phyloP scores from a whole-genome alignment of 148 eudicot species.

The Simmondsia chinensis region DNA sequence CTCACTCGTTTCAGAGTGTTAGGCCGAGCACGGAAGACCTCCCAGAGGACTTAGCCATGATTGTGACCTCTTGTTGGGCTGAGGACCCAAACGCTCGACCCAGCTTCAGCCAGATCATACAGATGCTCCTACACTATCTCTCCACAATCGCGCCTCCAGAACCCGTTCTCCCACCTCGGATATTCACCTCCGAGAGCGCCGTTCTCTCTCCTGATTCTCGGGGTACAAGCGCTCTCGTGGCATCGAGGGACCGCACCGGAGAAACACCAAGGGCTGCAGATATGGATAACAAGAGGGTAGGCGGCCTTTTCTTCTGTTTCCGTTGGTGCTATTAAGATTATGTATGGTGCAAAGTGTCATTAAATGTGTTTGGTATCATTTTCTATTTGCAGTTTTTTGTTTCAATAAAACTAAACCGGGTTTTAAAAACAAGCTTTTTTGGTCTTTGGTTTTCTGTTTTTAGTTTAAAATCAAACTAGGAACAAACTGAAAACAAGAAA shows the following conservation, averaged over 20 bases:
- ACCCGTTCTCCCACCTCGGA: conserved; percentile 49
- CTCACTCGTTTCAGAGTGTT: conserved; percentile 28
- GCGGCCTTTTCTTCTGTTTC: conserved; percentile 39
- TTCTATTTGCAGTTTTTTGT: no score
- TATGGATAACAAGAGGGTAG: conserved; percentile 36
- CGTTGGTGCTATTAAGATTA: conserved; percentile 31
- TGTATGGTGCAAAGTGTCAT: no score
- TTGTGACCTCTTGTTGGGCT: conserved; percentile 62
- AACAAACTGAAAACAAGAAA: no score
- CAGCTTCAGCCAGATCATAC: conserved; percentile 65
- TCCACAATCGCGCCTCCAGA: conserved; percentile 45
- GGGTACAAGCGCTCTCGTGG: conserved; percentile 80
- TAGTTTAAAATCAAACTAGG: no score
- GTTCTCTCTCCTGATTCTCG: conserved; percentile 85
- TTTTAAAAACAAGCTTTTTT: no score
- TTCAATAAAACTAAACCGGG: no score
- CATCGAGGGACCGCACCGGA: conserved; percentile 36
- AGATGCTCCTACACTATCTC: conserved; percentile 65
- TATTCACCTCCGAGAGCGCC: conserved; percentile 57
- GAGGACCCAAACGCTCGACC: conserved; percentile 60
- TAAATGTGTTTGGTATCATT: no score
- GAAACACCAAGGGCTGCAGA: conserved; percentile 47
- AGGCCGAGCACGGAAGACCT: conserved; percentile 64
- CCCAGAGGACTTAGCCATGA: conserved; percentile 49
- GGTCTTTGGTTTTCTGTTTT: no score